Conservation (phyloP, 495 filamentous ascomycete species). For the Xylaria intraflava region DNA sequence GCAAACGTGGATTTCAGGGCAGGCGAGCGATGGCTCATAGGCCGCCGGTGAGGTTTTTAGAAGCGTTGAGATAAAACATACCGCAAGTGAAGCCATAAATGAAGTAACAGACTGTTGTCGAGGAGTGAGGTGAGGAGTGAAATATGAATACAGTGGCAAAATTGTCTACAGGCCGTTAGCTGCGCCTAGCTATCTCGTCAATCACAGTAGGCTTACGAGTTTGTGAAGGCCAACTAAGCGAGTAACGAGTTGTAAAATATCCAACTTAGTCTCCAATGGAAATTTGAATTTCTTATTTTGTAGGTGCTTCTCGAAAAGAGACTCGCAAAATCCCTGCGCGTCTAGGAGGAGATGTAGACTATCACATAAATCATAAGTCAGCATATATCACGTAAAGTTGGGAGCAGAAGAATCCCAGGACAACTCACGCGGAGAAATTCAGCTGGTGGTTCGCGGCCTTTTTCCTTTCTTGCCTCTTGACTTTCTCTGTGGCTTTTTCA, state of each 20-base stretch:
- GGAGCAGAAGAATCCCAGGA: slow-evolving; percentile 17
- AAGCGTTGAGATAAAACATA: not conserved
- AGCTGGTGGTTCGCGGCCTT: slow-evolving; percentile 79
- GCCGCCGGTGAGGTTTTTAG: not conserved
- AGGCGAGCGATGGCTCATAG: not conserved
- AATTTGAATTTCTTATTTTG: slow-evolving; percentile 81
- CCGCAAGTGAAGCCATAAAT: slow-evolving; percentile 85
- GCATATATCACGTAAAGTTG: not conserved
- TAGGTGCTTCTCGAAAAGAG: slow-evolving; percentile 82
- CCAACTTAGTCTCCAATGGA: slow-evolving; percentile 82
- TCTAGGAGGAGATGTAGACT: slow-evolving; percentile 77
- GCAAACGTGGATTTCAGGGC: not conserved
- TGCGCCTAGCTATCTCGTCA: slow-evolving; percentile 23
- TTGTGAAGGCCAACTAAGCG: slow-evolving; percentile 91
- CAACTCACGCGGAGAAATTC: slow-evolving; percentile 79
- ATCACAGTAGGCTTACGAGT: slow-evolving; percentile 33
- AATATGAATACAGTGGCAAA: slow-evolving; percentile 62
- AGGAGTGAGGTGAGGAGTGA: slow-evolving; percentile 76
- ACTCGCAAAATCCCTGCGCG: slow-evolving; percentile 90
- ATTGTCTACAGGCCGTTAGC: slow-evolving; percentile 23
- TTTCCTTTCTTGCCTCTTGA: slow-evolving; percentile 76
- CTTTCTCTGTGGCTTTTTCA: slow-evolving; percentile 68
- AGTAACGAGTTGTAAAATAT: slow-evolving; percentile 81
- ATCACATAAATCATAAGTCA: slow-evolving; percentile 1
- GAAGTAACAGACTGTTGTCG: slow-evolving; percentile 90